phyloP scores from a whole-genome alignment of 1,284 basidiomycete species.

The Rhodotorula sp. region DNA sequence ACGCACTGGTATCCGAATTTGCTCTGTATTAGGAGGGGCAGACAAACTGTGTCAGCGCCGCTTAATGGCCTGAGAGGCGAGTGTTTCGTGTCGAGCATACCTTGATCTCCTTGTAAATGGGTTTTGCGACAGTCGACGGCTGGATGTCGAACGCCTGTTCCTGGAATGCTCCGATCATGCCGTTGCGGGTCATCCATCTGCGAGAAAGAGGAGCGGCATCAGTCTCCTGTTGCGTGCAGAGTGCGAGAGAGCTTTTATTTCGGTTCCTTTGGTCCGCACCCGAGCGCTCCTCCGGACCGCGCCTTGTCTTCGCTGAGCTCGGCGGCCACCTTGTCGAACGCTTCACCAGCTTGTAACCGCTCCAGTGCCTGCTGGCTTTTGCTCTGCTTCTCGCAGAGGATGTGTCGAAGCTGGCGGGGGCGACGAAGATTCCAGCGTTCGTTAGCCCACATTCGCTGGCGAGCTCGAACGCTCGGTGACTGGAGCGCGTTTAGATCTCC shows the following conservation, averaged over 20 bases:
- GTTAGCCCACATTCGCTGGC: too few relatives aligned
- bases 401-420: constrained; percentile 56
- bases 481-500: too few relatives aligned
- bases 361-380: constrained; percentile 70
- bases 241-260: too few relatives aligned
- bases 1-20: constrained; percentile 28
- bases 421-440: neutral
- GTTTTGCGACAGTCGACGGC: constrained; percentile 10
- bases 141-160: constrained; percentile 30
- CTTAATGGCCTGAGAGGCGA: neutral
- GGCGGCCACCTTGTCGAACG: constrained; percentile 74
- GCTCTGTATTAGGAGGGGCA: neutral
- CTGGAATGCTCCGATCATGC: constrained; percentile 34
- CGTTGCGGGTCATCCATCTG: constrained; percentile 29
- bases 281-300: constrained; percentile 53
- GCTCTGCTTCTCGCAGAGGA: constrained; percentile 80
- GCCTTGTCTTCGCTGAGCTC: constrained; percentile 86
- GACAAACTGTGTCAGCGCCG: neutral
- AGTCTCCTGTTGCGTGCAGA: too few relatives aligned
- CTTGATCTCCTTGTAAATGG: constrained; percentile 31
- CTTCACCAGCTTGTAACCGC: constrained; percentile 72
- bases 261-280: neutral
- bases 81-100: neutral
- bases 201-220: neutral
- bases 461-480: too few relatives aligned